Percentiles rank a stretch among this genome's conserved stretches.
Conservation (phyloP, 768 basidiomycete genomes). For the Phaeolepiota aurea region DNA sequence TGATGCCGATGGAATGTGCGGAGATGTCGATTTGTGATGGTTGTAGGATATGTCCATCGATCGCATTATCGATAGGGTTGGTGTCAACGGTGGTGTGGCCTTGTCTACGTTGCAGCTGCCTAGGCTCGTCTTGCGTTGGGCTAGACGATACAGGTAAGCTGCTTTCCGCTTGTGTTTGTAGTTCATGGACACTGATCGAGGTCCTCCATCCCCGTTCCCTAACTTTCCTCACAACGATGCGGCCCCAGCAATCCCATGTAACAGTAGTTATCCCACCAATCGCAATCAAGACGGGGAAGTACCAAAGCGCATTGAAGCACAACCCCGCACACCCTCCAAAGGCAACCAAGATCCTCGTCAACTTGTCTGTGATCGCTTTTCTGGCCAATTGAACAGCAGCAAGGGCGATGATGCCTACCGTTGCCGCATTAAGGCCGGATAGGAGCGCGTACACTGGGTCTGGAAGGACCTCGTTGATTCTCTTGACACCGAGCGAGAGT, state of each 20-base stretch:
- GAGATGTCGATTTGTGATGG: slow-evolving; percentile 11
- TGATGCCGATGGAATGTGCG: slow-evolving; percentile 17
- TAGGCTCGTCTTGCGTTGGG: neutral
- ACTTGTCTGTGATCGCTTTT: slow-evolving; percentile 34
- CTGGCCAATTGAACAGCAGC: slow-evolving; percentile 39
- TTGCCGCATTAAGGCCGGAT: slow-evolving; percentile 44
- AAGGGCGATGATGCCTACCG: slow-evolving; percentile 44
- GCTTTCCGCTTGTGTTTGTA: neutral
- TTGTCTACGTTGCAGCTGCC: slow-evolving; percentile 5
- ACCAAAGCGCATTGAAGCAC: slow-evolving; percentile 45
- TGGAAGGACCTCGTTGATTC: slow-evolving; percentile 32
- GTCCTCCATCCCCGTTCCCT: neutral
- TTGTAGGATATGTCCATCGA: slow-evolving; percentile 1
- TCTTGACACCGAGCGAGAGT: slow-evolving; percentile 32
- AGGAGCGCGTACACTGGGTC: slow-evolving; percentile 38
- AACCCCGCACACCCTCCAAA: slow-evolving; percentile 35
- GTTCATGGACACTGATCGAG: neutral
- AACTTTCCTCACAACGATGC: slow-evolving; percentile 7
- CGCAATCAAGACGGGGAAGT: slow-evolving; percentile 37
- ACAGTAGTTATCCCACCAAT: slow-evolving; percentile 28
- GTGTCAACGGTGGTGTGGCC: slow-evolving; percentile 1
- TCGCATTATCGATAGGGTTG: neutral
- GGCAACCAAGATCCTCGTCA: slow-evolving; percentile 32
- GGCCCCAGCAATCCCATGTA: slow-evolving; percentile 25
- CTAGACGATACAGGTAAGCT: neutral